Evolutionary conservation across 257 asterid species (phyloP).

Genomic region (Verbascum thapsus): DNA sequence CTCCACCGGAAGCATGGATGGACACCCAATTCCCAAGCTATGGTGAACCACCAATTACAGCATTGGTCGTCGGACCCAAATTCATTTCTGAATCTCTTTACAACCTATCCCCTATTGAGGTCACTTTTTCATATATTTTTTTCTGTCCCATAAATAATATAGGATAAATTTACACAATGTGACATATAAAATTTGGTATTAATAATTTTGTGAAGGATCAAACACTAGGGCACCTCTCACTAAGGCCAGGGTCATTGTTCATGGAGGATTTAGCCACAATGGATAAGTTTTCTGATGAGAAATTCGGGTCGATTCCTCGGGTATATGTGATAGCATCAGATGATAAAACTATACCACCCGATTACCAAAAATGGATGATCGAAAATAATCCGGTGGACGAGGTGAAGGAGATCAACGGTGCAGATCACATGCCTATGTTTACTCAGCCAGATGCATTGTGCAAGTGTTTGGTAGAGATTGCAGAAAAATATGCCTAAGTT

Average conservation of each 20-base stretch:
- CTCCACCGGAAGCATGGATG: conserved; percentile 54
- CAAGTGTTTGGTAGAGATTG: conserved; percentile 44
- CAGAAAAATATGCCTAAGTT: conserved; percentile 38
- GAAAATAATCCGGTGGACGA: conserved; percentile 55
- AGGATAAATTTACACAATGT: no score
- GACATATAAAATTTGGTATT: no score
- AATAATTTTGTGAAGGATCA: conserved; percentile 38
- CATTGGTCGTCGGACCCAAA: conserved; percentile 52
- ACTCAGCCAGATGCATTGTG: conserved; percentile 53
- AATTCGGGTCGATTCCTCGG: conserved; percentile 54
- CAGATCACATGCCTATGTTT: conserved; percentile 71
- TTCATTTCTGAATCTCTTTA: conserved; percentile 57
- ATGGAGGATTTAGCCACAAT: conserved; percentile 49
- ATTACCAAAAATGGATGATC: conserved; percentile 57
- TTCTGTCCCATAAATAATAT: no score
- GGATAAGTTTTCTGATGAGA: conserved; percentile 46
- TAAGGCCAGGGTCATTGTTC: conserved; percentile 62
- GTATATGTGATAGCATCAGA: conserved; percentile 50
- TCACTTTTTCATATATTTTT: neutral
- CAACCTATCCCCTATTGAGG: conserved; percentile 56
- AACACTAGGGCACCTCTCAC: conserved; percentile 45
- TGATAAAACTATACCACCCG: conserved; percentile 50
- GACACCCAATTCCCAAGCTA: conserved; percentile 51
- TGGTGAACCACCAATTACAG: conserved; percentile 57
- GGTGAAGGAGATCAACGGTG: conserved; percentile 63